Evolutionary conservation across 169 alveolate genomes (phyloP).

Genomic region (Eimeria mitis): DNA sequence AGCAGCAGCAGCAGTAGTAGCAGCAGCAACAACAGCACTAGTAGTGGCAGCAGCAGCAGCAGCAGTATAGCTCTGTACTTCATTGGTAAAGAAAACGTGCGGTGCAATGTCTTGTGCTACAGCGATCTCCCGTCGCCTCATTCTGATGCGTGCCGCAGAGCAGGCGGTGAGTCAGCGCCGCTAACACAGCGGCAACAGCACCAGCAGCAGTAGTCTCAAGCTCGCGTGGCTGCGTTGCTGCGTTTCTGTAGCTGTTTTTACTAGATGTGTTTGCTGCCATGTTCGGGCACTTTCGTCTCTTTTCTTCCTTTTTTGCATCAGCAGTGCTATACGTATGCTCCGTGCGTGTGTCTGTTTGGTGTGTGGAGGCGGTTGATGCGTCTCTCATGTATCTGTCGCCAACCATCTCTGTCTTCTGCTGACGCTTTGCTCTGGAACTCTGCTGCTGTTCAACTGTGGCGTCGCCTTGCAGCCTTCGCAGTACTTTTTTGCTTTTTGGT

Average conservation of each 20-base stretch:
- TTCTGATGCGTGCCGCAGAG: slow-evolving; percentile 79
- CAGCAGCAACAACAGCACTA: background rate
- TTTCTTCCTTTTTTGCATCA: background rate
- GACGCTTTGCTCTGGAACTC: background rate
- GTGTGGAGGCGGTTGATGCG: too few species aligned
- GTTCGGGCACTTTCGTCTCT: background rate
- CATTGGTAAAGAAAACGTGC: background rate
- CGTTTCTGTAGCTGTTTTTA: background rate
- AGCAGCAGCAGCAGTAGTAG: slow-evolving; percentile 27
- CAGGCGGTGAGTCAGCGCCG: slow-evolving; percentile 44
- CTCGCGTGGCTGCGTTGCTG: background rate
- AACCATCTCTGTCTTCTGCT: background rate
- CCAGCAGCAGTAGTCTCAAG: background rate
- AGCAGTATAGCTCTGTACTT: background rate
- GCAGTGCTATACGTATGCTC: background rate
- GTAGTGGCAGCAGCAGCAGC: slow-evolving; percentile 19
- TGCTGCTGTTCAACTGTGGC: background rate
- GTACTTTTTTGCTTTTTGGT: too few species aligned
- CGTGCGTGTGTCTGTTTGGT: background rate
- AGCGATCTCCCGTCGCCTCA: slow-evolving; percentile 74
- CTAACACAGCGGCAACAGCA: slow-evolving; percentile 58
- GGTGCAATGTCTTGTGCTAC: slow-evolving; percentile 21
- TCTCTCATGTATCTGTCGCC: background rate
- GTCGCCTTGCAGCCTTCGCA: background rate
- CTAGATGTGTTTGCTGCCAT: background rate